Percentiles rank a stretch among this genome's conserved stretches.
These are phyloP conservation scores for Coemansia umbellata DNA, from an alignment of 192 early-diverging fungal genomes.

Conservation along the genomic window DNA sequence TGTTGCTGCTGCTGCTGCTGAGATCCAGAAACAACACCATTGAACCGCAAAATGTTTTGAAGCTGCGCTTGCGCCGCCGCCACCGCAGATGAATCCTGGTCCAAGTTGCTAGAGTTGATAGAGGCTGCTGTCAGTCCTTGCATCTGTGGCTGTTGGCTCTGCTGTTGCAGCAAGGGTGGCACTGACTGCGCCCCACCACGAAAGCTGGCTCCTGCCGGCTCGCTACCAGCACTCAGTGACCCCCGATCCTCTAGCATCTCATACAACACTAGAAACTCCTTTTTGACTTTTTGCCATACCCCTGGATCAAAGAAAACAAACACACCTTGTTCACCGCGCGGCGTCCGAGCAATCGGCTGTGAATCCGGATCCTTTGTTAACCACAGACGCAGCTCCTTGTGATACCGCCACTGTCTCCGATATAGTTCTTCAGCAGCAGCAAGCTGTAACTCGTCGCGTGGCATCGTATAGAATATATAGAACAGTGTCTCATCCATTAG, in stretches of 20 bases:
- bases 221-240: slow-evolving; percentile 6
- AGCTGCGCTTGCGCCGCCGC: slow-evolving; percentile 27
- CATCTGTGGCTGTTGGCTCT: slow-evolving; percentile 11
- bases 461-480: slow-evolving; percentile 96
- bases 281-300: slow-evolving; percentile 84
- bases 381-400: slow-evolving; percentile 93
- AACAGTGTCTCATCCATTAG: slow-evolving; percentile 93
- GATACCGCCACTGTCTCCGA: slow-evolving; percentile 92
- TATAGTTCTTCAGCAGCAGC: slow-evolving; percentile 92
- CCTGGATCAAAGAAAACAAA: slow-evolving; percentile 93
- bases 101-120: not conserved
- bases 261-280: slow-evolving; percentile 83
- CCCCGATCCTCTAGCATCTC: slow-evolving; percentile 82
- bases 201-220: slow-evolving; percentile 7
- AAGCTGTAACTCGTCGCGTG: slow-evolving; percentile 89
- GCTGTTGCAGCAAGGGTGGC: slow-evolving; percentile 14
- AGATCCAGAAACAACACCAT: not conserved
- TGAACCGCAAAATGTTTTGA: slow-evolving; percentile 17
- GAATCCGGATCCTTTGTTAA: slow-evolving; percentile 73
- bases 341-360: slow-evolving; percentile 52
- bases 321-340: slow-evolving; percentile 73
- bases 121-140: slow-evolving; percentile 2
- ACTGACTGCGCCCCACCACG: slow-evolving; percentile 34
- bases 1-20: slow-evolving; percentile 27
- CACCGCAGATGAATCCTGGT: slow-evolving; percentile 15